Evolutionary conservation across 2,329 filamentous ascomycete species (phyloP), one percentile per base, ranked within the genome.

Genomic region (Rutstroemia sp.): DNA sequence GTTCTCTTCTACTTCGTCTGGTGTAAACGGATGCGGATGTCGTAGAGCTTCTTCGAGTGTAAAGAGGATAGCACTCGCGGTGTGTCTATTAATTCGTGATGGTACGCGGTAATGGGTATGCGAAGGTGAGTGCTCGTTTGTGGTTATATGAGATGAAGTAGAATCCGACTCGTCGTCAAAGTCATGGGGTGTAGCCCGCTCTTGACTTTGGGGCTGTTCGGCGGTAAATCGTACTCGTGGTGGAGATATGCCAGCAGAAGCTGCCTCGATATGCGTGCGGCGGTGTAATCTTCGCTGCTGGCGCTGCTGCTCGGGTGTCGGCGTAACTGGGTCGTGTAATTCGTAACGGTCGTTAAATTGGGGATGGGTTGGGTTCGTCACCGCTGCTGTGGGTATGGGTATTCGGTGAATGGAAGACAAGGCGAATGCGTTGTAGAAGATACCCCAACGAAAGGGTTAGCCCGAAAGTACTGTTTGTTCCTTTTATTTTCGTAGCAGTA

Each of bases 21-120:
- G 80, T 8, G 91, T 95, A 73, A 97, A 95, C 49, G 83, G 77
- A 63, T 90, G 81, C 2, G 92, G 91, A 48, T 86, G 82, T 64
- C 92, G 87, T 63, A 97, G 80, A 39, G 89, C 90, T 75, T 95
- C 90, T 76, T 97, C 92, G 57, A 97, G 82, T 39, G 91, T 84
- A 76, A 88, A 97, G 65, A 95, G 86, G 69, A 99, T 92, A 39
- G 94, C 92, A 71, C 88, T 89, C 62, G 89, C 88, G 48, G 90
- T 96, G 62, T 88, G 84, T 65, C 83, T 86, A 48, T 91, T 96
- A 71, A 96, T 86, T 67, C 83, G 84, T 59, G 79, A 70, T 54
- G 74, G 73, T 6, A 76, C 75, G 60, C 79, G 77, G 44, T 75
- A 71, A 7, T 52, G 19, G 27, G 16, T 17, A 39, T 27, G n/a